Conservation (phyloP, 2,329 filamentous ascomycete genomes). For the Curvularia verruculosa region DNA sequence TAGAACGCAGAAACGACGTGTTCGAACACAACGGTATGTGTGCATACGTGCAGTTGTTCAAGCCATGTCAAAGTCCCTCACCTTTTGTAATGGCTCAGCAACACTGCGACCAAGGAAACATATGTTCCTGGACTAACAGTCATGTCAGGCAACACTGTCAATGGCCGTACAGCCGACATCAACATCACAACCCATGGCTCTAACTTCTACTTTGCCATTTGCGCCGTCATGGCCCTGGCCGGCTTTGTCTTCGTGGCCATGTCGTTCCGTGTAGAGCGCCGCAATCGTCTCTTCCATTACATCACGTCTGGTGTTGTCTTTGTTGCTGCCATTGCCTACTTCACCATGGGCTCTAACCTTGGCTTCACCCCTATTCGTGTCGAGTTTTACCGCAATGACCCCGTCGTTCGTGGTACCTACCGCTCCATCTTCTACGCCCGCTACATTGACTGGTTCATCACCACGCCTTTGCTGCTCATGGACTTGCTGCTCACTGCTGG, state of each 20-base stretch:
- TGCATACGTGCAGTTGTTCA: background rate
- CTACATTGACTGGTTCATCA: constrained; percentile 70
- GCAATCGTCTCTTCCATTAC: constrained; percentile 68
- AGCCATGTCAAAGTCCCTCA: background rate
- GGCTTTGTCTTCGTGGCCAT: constrained; percentile 62
- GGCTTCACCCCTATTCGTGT: constrained; percentile 68
- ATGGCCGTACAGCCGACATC: constrained; percentile 58
- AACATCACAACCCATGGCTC: constrained; percentile 65
- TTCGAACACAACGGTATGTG: constrained; percentile 29
- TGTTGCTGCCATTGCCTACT: constrained; percentile 68
- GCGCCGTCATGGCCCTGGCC: constrained; percentile 62
- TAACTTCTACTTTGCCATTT: constrained; percentile 68
- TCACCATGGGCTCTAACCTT: constrained; percentile 69
- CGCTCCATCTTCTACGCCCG: constrained; percentile 71
- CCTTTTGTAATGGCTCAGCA: background rate
- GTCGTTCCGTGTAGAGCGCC: constrained; percentile 60
- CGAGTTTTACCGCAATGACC: constrained; percentile 59
- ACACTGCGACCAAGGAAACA: background rate
- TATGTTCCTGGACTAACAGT: background rate
- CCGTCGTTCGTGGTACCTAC: constrained; percentile 57
- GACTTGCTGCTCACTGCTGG: constrained; percentile 69
- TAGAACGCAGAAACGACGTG: constrained; percentile 28
- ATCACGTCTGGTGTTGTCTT: constrained; percentile 65
- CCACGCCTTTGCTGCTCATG: constrained; percentile 67
- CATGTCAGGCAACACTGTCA: constrained; percentile 51